Evolutionary conservation across 2,329 filamentous ascomycete species (phyloP), one percentile per base, ranked within the genome.

Genomic region (Penicillium sp.): DNA sequence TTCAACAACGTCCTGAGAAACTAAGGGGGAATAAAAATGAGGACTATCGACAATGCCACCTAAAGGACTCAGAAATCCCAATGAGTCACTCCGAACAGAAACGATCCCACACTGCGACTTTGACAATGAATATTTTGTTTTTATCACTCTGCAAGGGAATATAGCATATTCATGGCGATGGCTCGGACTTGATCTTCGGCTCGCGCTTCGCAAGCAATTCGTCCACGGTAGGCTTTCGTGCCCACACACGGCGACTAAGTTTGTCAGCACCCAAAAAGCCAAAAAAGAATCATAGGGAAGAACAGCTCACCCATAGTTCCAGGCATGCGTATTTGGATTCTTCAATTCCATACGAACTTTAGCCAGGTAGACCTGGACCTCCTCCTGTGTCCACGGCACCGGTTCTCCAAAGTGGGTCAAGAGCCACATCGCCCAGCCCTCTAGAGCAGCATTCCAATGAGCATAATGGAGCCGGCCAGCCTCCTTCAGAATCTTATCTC

Each of bases 401-500:
- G 69, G 70, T 8, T 62, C 62, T 2, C 70, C 70, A 43, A 56
- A 66, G 17, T 68, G 63, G 4, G 66, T 71, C 25, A 72, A 62
- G 38, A 72, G 56, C 59, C 66, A 71, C 67, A 72, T 67, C 1
- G 69, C 70, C 64, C 65, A 71, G 1, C 70, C 70, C 41, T 72
- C 69, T 11, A 72, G 43, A 8, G 65, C 70, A 37, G 68, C 50
- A 14, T 62, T 65, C 70, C 70, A 71, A 14, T 72, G 69, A 4
- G 57, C 55, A 34, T 59, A 61, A 22, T 67, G 60, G 17, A 68
- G 79, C n/a, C 64, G 61, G 1, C 83, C 84, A 1, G 84, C 67
- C 52, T 72, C 64, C 54, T 74, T 72, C 38, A 73, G 58, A 7
- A 60, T 37, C 12, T 62, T 58, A 42, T 75, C 69, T 45, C 63